These are phyloP conservation scores for Phaeosphaeria sp. DNA, from an alignment of 2,329 filamentous ascomycete species.

Conservation along the genomic window DNA sequence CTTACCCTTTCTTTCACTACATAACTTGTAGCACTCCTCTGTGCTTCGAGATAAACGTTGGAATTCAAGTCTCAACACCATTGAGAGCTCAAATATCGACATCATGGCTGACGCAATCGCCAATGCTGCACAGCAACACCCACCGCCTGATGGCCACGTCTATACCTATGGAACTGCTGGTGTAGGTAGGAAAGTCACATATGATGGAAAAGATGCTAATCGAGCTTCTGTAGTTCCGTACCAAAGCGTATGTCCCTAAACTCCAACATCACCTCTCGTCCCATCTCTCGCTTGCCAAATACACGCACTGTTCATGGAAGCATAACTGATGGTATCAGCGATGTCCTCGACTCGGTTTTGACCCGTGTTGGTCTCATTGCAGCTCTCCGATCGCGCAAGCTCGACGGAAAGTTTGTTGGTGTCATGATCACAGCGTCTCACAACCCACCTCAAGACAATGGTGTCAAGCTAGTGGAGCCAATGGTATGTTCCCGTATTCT, in stretches of 20 bases:
- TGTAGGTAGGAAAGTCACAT: conserved; percentile 52
- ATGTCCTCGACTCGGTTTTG: conserved; percentile 88
- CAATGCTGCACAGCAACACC: conserved; percentile 43
- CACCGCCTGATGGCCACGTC: conserved; percentile 44
- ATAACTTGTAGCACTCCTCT: background rate
- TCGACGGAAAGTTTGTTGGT: conserved; percentile 89
- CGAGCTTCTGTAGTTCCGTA: conserved; percentile 63
- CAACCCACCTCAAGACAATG: conserved; percentile 70
- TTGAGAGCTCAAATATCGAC: background rate
- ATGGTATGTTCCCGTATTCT: conserved; percentile 62
- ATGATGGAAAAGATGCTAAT: conserved; percentile 11
- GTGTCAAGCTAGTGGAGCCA: conserved; percentile 86
- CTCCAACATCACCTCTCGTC: background rate
- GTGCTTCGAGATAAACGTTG: too few species aligned
- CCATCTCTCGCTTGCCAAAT: conserved; percentile 1
- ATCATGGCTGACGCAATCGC: conserved; percentile 43
- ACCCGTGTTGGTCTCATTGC: conserved; percentile 92
- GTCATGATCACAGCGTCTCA: conserved; percentile 76
- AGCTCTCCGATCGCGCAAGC: conserved; percentile 85
- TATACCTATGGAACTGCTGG: conserved; percentile 53
- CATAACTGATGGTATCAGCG: conserved; percentile 55
- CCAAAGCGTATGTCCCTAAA: conserved; percentile 67
- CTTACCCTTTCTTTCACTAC: background rate
- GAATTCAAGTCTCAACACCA: background rate
- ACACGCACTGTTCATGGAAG: background rate